phyloP scores from a whole-genome alignment of 306 rosid species.

The Lotus japonicus region DNA sequence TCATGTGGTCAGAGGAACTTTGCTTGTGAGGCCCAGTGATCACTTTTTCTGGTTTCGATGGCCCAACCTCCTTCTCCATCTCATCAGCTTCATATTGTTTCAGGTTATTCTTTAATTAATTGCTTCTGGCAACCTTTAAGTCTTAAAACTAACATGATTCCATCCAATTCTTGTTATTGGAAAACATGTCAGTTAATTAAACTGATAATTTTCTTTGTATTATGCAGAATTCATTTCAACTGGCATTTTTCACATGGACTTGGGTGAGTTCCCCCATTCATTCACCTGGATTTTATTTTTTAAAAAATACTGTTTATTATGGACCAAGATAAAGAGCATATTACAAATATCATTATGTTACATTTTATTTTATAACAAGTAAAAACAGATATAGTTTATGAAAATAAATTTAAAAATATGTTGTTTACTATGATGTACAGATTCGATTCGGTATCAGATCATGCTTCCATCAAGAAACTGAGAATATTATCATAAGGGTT shows the following conservation, averaged over 20 bases:
- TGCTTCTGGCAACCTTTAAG: not conserved
- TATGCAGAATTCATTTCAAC: constrained; percentile 59
- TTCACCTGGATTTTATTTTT: no score
- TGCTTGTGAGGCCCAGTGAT: constrained; percentile 51
- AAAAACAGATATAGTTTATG: no score
- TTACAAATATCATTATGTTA: no score
- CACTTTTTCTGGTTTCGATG: constrained; percentile 49
- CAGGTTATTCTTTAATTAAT: constrained; percentile 29
- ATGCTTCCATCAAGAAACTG: constrained; percentile 47
- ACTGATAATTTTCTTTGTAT: not conserved
- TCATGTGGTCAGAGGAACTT: constrained; percentile 46
- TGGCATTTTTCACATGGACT: constrained; percentile 58
- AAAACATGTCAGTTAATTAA: not conserved
- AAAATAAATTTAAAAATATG: not conserved
- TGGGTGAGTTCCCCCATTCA: constrained; percentile 37
- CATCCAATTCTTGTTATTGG: not conserved
- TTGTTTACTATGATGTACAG: constrained; percentile 11
- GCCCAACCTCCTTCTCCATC: constrained; percentile 46
- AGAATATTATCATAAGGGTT: constrained; percentile 37
- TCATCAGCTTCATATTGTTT: constrained; percentile 42
- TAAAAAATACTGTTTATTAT: no score
- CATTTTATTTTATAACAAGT: no score
- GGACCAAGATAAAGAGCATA: no score
- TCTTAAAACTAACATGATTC: not conserved
- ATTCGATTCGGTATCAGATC: constrained; percentile 46